Evolutionary conservation across 2,329 filamentous ascomycete species (phyloP).

Genomic region (Metarhizium humberi): DNA sequence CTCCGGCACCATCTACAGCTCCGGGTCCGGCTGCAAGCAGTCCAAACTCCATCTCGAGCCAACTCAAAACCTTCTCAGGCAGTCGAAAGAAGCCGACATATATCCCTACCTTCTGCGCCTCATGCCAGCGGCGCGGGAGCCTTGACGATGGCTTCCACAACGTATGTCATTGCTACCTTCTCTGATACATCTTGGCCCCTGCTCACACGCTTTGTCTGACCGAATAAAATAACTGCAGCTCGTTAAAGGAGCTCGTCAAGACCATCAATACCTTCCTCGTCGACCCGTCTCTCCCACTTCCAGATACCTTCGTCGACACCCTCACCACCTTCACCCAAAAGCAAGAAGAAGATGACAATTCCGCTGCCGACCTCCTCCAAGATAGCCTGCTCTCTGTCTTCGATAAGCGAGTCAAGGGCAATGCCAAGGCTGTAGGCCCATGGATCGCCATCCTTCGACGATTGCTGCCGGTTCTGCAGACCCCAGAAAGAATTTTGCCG

Average conservation of each 20-base stretch:
- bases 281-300: slow-evolving; percentile 51
- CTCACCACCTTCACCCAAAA: slow-evolving; percentile 61
- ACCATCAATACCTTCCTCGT: slow-evolving; percentile 41
- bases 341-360: slow-evolving; percentile 58
- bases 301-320: slow-evolving; percentile 51
- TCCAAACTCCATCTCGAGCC: not conserved
- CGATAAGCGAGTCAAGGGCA: slow-evolving; percentile 51
- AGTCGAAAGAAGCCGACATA: not conserved
- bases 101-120: not conserved
- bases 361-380: slow-evolving; percentile 59
- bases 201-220: not conserved
- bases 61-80: not conserved
- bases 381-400: slow-evolving; percentile 63
- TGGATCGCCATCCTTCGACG: slow-evolving; percentile 60
- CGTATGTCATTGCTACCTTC: slow-evolving; percentile 12
- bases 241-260: slow-evolving; percentile 53
- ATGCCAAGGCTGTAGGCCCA: slow-evolving; percentile 47
- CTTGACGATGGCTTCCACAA: slow-evolving; percentile 15
- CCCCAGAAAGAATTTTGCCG: slow-evolving; percentile 51
- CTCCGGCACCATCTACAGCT: not conserved
- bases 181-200: not conserved
- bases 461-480: slow-evolving; percentile 54
- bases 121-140: slow-evolving; percentile 2
- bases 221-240: slow-evolving; percentile 25
- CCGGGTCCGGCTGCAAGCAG: not conserved